Base-by-base conservation (phyloP, 2,329 filamentous ascomycete species). In the Lasiodiplodia hormozganensis region DNA sequence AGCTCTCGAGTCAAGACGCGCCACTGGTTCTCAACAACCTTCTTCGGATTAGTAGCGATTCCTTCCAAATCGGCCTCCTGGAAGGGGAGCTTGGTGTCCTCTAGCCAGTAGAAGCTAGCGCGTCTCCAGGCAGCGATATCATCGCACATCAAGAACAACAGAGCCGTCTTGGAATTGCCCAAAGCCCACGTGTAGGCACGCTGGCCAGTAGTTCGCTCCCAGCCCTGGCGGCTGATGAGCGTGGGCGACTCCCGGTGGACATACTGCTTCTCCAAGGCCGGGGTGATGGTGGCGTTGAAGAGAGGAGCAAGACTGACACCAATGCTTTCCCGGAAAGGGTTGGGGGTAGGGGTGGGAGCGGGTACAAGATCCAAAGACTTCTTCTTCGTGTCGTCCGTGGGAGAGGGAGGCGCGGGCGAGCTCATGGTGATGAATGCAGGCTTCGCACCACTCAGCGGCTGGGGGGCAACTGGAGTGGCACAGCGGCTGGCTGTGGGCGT, bases 181-280 rank as follows among this genome's bases (percentile, higher is more conserved):
- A 80, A 69, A 1, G 78, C 78, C 79, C 79, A 81, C n/a, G 77
- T 77, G 74, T 78, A 80, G 28, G 79, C 77, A 57, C 76, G 78
- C 68, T 78, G 77, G 28, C 77, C 74, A 21, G 76, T 71, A 1
- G 72, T 71, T 5, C 74, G 72, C 25, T 79, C 78, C 75, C 76
- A 79, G 4, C 76, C 76, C 64, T 80, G 77, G 47, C 75, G 76
- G 28, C 77, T 73, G 40, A 77, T 68, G 74, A 28, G 78, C 71
- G 53, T 80, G 75, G 64, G 79, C 75, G 66, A 79, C 18, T 78
- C 70, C 16, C 76, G 79, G 52, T 78, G 77, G 21, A 77, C 77
- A 68, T 80, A 77, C 10, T 78, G 74, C 43, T 68, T 70, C 14
- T 79, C 68, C 10, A 76, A 70, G 1, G 77, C 75, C 0, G 77